These are phyloP conservation scores for Phytophthora idaei DNA, from an alignment of 352 stramenopile species.

Conservation along the genomic window DNA sequence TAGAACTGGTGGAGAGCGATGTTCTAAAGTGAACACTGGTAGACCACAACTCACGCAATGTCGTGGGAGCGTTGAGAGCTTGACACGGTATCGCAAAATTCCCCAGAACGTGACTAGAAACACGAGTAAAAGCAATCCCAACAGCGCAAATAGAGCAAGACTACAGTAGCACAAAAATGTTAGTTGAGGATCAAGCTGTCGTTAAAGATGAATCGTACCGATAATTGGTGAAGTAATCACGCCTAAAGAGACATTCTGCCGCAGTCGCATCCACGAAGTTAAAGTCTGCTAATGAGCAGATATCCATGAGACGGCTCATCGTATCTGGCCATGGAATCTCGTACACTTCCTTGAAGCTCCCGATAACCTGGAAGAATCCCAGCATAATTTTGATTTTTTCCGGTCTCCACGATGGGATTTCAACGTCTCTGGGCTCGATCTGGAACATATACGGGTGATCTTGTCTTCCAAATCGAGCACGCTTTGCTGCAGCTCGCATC, in stretches of 20 bases:
- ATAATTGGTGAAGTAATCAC: constrained; percentile 74
- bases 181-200: neutral
- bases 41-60: constrained; percentile 67
- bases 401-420: constrained; percentile 42
- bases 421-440: constrained; percentile 34
- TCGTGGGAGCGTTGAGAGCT: constrained; percentile 54
- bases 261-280: constrained; percentile 69
- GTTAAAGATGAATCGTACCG: constrained; percentile 20
- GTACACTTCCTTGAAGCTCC: constrained; percentile 76
- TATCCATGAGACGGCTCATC: constrained; percentile 67
- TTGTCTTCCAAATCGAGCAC: constrained; percentile 2
- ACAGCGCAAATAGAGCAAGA: constrained; percentile 45
- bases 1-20: constrained; percentile 33
- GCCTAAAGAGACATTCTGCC: constrained; percentile 67
- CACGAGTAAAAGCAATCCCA: constrained; percentile 45
- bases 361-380: constrained; percentile 79
- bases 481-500: constrained; percentile 17
- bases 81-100: constrained; percentile 60
- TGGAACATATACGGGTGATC: constrained; percentile 38
- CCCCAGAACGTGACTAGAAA: constrained; percentile 53
- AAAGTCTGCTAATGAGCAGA: constrained; percentile 74
- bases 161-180: constrained; percentile 22
- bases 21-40: constrained; percentile 57
- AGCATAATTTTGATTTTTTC: constrained; percentile 86
- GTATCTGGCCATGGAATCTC: constrained; percentile 70